Evolutionary conservation across 441 rosid species (phyloP).

Genomic region (Euphorbia schlechtendalii): DNA sequence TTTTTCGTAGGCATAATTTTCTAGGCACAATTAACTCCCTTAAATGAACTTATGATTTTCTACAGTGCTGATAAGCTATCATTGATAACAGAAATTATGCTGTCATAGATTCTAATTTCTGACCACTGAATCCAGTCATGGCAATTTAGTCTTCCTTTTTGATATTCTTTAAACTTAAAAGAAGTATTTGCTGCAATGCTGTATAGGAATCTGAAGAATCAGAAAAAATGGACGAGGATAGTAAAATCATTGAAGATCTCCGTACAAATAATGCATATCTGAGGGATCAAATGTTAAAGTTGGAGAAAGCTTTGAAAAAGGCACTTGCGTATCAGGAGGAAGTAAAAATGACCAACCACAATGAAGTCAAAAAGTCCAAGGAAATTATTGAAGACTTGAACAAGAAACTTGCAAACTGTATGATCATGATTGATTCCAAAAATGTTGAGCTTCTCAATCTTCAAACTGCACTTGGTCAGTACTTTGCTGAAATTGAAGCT

Average conservation of each 20-base stretch:
- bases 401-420: constrained; percentile 56
- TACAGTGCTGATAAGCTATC: background rate
- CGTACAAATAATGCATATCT: constrained; percentile 61
- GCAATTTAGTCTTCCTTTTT: constrained; percentile 6
- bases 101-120: background rate
- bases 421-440: constrained; percentile 63
- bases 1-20: background rate
- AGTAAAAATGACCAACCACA: constrained; percentile 33
- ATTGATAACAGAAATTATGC: background rate
- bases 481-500: constrained; percentile 93
- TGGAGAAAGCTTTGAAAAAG: constrained; percentile 73
- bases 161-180: constrained; percentile 1
- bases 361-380: constrained; percentile 58
- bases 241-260: constrained; percentile 77
- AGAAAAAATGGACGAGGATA: constrained; percentile 97
- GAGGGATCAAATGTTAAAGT: constrained; percentile 53
- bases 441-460: constrained; percentile 81
- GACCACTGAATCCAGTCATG: background rate
- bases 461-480: constrained; percentile 97
- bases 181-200: constrained; percentile 24
- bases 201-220: constrained; percentile 87
- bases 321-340: constrained; percentile 62
- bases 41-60: background rate
- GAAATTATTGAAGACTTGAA: constrained; percentile 62
- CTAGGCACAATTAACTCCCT: background rate